These are phyloP conservation scores for Apiospora arundinis DNA, from an alignment of 2,329 filamentous ascomycete species.

Conservation along the genomic window DNA sequence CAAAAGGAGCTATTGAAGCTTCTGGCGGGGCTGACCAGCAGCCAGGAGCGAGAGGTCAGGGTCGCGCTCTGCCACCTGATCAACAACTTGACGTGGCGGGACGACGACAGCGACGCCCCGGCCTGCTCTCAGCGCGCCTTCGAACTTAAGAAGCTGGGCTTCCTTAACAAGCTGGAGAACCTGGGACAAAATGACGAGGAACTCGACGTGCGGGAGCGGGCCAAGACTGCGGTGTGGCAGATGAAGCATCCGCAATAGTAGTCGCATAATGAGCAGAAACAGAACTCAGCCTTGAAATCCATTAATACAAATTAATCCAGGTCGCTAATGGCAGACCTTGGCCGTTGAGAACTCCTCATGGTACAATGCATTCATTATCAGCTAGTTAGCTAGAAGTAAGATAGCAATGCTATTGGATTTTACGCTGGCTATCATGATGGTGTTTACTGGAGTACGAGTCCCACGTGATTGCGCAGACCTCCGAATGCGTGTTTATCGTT, in stretches of 20 bases:
- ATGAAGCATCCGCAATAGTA: conserved; percentile 56
- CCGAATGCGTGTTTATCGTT: too few relatives aligned
- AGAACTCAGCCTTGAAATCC: not conserved
- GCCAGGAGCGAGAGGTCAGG: conserved; percentile 76
- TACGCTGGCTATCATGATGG: too few relatives aligned
- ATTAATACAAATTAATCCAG: too few relatives aligned
- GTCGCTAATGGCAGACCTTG: too few relatives aligned
- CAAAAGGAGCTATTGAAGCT: conserved; percentile 79
- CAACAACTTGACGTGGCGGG: conserved; percentile 84
- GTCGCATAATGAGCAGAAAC: not conserved
- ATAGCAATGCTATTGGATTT: too few relatives aligned
- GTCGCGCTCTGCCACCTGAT: conserved; percentile 82
- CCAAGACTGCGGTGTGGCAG: conserved; percentile 79
- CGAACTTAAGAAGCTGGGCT: conserved; percentile 75
- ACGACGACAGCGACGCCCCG: conserved; percentile 71
- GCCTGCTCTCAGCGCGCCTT: conserved; percentile 70
- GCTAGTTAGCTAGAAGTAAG: too few relatives aligned
- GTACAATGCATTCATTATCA: too few relatives aligned
- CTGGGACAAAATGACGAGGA: conserved; percentile 72
- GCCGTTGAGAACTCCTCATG: too few relatives aligned
- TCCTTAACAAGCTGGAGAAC: conserved; percentile 68
- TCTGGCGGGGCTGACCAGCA: conserved; percentile 75
- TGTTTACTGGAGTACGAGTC: too few relatives aligned
- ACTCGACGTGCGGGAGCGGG: conserved; percentile 82
- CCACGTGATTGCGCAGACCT: too few relatives aligned